Evolutionary conservation across 2,329 filamentous ascomycete species (phyloP).

Genomic region (Fusarium piperis): DNA sequence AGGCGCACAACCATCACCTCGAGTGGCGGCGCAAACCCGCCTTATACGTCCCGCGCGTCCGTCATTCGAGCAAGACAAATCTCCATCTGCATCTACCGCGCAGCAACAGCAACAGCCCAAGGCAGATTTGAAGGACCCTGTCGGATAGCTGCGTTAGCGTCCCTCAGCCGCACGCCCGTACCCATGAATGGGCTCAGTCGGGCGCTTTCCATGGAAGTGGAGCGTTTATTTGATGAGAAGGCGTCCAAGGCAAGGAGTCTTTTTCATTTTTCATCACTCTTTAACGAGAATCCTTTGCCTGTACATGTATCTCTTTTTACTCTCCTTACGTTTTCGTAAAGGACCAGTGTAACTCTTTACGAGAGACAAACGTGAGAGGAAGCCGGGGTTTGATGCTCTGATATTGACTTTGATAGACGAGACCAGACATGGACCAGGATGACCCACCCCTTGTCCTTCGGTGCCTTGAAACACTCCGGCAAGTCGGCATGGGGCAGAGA

Average conservation of each 20-base stretch:
- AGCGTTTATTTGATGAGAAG: conserved; percentile 8
- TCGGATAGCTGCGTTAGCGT: conserved; percentile 35
- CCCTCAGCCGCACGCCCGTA: conserved; percentile 40
- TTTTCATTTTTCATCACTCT: background rate
- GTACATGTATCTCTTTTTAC: background rate
- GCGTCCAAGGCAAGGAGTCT: conserved; percentile 7
- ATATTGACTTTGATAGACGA: background rate
- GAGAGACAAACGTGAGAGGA: background rate
- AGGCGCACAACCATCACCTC: background rate
- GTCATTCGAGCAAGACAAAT: too few species aligned
- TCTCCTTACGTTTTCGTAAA: background rate
- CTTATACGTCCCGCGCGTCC: conserved; percentile 6
- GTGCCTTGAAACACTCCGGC: background rate
- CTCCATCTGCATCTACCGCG: background rate
- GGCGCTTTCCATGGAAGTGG: conserved; percentile 20
- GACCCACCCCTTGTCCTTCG: background rate
- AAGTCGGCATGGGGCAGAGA: background rate
- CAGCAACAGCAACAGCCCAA: too few species aligned
- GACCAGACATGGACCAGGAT: background rate
- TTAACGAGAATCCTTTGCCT: background rate
- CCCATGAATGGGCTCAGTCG: conserved; percentile 14
- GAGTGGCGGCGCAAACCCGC: background rate
- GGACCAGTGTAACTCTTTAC: background rate
- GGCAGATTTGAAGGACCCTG: conserved; percentile 38
- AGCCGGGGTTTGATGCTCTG: background rate